These are phyloP conservation scores for Diplodia sapinea DNA, from an alignment of 2,329 filamentous ascomycete genomes.

Conservation along the genomic window DNA sequence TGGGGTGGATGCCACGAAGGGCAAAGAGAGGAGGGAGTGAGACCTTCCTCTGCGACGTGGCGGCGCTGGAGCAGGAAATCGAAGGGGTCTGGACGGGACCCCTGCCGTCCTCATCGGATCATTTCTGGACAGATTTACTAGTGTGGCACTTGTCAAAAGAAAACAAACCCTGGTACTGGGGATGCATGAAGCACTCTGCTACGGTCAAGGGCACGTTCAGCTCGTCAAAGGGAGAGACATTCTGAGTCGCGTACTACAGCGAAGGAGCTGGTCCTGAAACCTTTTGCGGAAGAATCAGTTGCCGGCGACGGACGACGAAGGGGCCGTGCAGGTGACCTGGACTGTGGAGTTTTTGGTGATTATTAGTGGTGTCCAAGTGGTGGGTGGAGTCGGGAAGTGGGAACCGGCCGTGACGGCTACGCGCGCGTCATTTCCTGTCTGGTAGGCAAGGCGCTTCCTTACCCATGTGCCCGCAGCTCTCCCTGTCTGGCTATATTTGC, in stretches of 20 bases:
- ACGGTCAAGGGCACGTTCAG: neutral
- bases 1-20: constrained; percentile 5
- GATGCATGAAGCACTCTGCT: constrained; percentile 7
- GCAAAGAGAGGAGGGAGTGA: constrained; percentile 7
- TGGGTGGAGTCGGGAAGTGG: constrained; percentile 27
- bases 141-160: constrained; percentile 7
- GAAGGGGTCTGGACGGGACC: neutral
- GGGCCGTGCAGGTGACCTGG: constrained; percentile 17
- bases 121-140: constrained; percentile 4
- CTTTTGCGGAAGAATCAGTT: neutral
- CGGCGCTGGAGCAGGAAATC: neutral
- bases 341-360: constrained; percentile 6
- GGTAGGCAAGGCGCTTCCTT: neutral
- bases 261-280: constrained; percentile 3
- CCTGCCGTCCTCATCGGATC: constrained; percentile 3
- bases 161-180: neutral
- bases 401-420: constrained; percentile 8
- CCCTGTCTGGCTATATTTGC: neutral
- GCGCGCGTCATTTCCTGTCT: constrained; percentile 10
- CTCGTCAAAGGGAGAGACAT: constrained; percentile 1
- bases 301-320: neutral
- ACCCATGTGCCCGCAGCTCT: constrained; percentile 1
- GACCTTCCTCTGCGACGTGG: constrained; percentile 10
- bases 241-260: constrained; percentile 7
- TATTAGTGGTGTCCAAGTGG: constrained; percentile 18